These are phyloP conservation scores for Gaertneriomyces semiglobifer DNA, from an alignment of 192 early-diverging fungal genomes.

Conservation along the genomic window DNA sequence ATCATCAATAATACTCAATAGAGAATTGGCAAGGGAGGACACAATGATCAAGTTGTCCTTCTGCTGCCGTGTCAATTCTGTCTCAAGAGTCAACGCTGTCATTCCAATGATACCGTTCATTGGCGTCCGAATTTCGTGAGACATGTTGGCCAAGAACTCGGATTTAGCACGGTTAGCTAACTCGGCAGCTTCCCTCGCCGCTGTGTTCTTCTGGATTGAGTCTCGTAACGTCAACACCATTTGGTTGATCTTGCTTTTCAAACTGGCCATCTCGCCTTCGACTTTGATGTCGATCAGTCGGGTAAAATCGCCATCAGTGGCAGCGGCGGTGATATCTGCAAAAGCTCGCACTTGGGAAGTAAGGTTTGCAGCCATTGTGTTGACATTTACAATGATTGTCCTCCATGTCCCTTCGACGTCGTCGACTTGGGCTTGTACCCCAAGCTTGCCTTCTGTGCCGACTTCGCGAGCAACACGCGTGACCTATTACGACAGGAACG, in stretches of 20 bases:
- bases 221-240: constrained; percentile 76
- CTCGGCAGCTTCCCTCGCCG: constrained; percentile 76
- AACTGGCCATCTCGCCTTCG: constrained; percentile 72
- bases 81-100: constrained; percentile 62
- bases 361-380: constrained; percentile 61
- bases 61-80: constrained; percentile 73
- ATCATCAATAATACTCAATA: constrained; percentile 41
- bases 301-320: constrained; percentile 68
- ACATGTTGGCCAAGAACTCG: constrained; percentile 66
- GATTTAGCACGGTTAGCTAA: constrained; percentile 74
- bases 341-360: constrained; percentile 74
- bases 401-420: constrained; percentile 47
- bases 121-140: constrained; percentile 49
- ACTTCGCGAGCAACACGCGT: constrained; percentile 52
- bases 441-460: constrained; percentile 59
- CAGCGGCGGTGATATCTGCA: constrained; percentile 71
- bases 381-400: constrained; percentile 57
- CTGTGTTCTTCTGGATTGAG: constrained; percentile 73
- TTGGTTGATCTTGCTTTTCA: constrained; percentile 63
- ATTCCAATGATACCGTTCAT: constrained; percentile 38
- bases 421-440: constrained; percentile 59
- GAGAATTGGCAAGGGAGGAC: constrained; percentile 44
- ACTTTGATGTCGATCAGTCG: constrained; percentile 74
- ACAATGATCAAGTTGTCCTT: constrained; percentile 80
- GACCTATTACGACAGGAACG: constrained; percentile 51